These are phyloP conservation scores for Plenodomus biglobosus DNA, from an alignment of 2,329 filamentous ascomycete genomes.

Conservation along the genomic window DNA sequence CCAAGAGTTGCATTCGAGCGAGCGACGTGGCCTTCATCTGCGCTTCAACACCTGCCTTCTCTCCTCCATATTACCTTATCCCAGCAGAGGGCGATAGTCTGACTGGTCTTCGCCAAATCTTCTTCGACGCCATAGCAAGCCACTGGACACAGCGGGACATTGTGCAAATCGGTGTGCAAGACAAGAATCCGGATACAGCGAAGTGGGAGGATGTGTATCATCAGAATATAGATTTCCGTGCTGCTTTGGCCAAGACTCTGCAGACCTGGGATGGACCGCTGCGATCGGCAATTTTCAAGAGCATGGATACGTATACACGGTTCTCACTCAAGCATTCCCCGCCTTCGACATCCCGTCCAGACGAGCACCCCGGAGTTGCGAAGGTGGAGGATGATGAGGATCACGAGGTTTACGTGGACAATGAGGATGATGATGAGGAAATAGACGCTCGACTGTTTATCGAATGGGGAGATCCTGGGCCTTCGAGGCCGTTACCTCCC, in stretches of 20 bases:
- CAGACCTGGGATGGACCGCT: neutral
- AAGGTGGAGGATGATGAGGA: too few species aligned
- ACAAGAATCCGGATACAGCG: neutral
- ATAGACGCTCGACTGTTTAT: too few species aligned
- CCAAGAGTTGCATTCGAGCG: slow-evolving; percentile 4
- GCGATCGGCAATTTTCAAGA: neutral
- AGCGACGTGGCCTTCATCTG: slow-evolving; percentile 16
- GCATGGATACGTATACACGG: neutral
- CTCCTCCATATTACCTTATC: neutral
- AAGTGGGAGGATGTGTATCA: slow-evolving; percentile 4
- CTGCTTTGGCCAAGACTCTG: neutral
- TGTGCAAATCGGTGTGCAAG: neutral
- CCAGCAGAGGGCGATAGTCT: neutral
- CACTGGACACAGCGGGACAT: slow-evolving; percentile 16
- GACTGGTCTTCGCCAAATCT: slow-evolving; percentile 8
- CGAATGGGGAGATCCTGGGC: too few species aligned
- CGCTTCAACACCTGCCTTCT: neutral
- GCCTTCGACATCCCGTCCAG: too few species aligned
- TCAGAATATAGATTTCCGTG: slow-evolving; percentile 5
- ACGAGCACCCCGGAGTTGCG: too few species aligned
- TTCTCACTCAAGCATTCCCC: neutral
- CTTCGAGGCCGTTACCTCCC: neutral
- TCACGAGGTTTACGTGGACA: too few species aligned
- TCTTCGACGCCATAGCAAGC: slow-evolving; percentile 18
- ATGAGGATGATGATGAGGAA: neutral